Evolutionary conservation across 2,329 filamentous ascomycete species (phyloP).

Genomic region (Fusarium musae): DNA sequence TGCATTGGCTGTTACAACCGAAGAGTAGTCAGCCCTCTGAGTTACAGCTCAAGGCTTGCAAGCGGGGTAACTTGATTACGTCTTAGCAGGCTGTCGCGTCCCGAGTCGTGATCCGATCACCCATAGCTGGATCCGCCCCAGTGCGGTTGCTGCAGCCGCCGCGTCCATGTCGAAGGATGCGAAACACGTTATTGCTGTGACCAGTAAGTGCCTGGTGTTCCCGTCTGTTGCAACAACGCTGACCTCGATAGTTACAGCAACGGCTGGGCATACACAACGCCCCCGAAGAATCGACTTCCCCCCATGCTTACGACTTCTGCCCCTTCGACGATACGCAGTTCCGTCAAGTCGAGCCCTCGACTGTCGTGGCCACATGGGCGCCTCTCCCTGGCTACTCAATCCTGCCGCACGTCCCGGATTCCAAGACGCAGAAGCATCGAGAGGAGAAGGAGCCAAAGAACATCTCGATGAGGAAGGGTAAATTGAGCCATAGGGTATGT

Average conservation of each 20-base stretch:
- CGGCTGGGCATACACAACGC: not conserved
- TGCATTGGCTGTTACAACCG: no score
- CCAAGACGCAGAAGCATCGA: no score
- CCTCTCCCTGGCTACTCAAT: not conserved
- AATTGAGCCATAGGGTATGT: not conserved
- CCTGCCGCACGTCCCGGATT: no score
- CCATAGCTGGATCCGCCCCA: not conserved
- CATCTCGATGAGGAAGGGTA: not conserved
- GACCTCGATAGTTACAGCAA: not conserved
- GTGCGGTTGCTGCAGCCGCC: not conserved
- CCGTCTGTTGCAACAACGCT: not conserved
- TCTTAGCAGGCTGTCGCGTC: not conserved
- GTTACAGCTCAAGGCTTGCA: not conserved
- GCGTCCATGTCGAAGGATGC: not conserved
- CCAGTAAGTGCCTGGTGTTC: not conserved
- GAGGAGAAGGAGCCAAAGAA: not conserved
- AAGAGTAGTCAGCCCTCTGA: no score
- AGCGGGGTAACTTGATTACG: not conserved
- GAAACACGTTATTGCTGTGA: not conserved
- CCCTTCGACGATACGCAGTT: not conserved
- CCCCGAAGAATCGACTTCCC: rapidly evolving
- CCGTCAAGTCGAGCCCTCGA: not conserved
- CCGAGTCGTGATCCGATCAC: not conserved
- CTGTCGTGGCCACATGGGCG: not conserved
- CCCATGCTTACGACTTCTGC: not conserved